Evolutionary conservation across 2,329 filamentous ascomycete genomes (phyloP).

Genomic region (Leptodontidium sp.): DNA sequence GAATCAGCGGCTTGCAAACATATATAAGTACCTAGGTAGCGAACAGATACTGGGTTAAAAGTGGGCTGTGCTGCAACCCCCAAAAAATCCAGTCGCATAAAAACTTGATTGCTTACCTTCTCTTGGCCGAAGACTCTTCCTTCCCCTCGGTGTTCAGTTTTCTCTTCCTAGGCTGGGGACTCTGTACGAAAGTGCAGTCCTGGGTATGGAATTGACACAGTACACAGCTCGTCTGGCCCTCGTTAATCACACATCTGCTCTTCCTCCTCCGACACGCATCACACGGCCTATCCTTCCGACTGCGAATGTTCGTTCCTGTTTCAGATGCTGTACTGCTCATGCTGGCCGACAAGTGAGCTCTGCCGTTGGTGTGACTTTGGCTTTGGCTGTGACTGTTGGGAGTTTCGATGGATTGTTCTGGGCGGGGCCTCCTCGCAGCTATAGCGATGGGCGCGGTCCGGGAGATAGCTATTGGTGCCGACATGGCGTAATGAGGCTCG

Average conservation of each 20-base stretch:
- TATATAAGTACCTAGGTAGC: constrained; percentile 12
- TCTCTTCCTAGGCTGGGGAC: constrained; percentile 80
- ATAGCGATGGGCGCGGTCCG: constrained; percentile 73
- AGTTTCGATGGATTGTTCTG: constrained; percentile 38
- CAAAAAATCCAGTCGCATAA: constrained; percentile 12
- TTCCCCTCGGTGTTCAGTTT: constrained; percentile 69
- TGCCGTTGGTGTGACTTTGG: constrained; percentile 31
- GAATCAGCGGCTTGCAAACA: constrained; percentile 34
- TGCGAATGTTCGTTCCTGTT: constrained; percentile 53
- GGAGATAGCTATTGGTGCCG: constrained; percentile 60
- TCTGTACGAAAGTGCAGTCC: constrained; percentile 80
- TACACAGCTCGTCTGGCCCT: constrained; percentile 76
- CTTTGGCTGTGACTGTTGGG: constrained; percentile 24
- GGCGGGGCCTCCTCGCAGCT: constrained; percentile 64
- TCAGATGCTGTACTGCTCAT: constrained; percentile 63
- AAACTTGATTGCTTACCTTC: constrained; percentile 62
- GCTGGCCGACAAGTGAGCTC: constrained; percentile 51
- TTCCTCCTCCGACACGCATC: constrained; percentile 79
- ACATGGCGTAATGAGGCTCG: constrained; percentile 44
- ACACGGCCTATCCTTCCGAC: constrained; percentile 64
- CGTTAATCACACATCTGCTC: constrained; percentile 80
- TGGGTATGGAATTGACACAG: constrained; percentile 80
- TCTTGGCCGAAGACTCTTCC: constrained; percentile 69
- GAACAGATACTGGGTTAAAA: constrained; percentile 33
- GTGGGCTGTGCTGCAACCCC: constrained; percentile 22